phyloP scores from a whole-genome alignment of 148 eudicot species.

The Linanthus parryae region DNA sequence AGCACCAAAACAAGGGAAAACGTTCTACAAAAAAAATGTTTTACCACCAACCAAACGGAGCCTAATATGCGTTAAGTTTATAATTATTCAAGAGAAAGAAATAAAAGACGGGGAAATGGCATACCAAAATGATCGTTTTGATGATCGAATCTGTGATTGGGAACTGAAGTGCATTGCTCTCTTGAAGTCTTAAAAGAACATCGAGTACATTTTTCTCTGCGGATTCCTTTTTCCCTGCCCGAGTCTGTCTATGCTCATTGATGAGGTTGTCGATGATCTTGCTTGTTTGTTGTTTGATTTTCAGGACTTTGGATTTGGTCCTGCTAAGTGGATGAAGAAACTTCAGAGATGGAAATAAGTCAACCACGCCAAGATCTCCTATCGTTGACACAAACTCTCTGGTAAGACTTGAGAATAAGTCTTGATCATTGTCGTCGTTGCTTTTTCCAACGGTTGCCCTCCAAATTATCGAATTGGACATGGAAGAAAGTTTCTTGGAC shows the following conservation, averaged over 20 bases:
- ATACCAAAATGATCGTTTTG: neutral
- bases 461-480: conserved; percentile 15
- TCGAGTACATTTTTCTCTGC: neutral
- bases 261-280: neutral
- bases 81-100: neutral
- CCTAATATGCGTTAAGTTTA: neutral
- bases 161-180: neutral
- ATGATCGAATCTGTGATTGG: neutral
- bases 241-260: neutral
- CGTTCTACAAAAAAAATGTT: neutral
- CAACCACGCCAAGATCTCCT: neutral
- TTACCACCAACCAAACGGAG: too few species aligned
- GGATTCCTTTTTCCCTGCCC: neutral
- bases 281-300: neutral
- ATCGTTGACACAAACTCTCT: conserved; percentile 10
- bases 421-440: conserved; percentile 16
- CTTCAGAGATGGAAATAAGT: conserved; percentile 4
- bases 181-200: neutral
- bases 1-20: neutral
- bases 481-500: conserved; percentile 2
- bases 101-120: too few species aligned
- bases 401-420: neutral
- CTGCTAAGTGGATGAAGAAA: neutral
- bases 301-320: neutral
- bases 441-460: conserved; percentile 21